A percentile compares a stretch with the other conserved stretches of the same genome.
These are phyloP conservation scores for Purpureocillium takamizusanense DNA, from an alignment of 2,329 filamentous ascomycete genomes.

Conservation along the genomic window DNA sequence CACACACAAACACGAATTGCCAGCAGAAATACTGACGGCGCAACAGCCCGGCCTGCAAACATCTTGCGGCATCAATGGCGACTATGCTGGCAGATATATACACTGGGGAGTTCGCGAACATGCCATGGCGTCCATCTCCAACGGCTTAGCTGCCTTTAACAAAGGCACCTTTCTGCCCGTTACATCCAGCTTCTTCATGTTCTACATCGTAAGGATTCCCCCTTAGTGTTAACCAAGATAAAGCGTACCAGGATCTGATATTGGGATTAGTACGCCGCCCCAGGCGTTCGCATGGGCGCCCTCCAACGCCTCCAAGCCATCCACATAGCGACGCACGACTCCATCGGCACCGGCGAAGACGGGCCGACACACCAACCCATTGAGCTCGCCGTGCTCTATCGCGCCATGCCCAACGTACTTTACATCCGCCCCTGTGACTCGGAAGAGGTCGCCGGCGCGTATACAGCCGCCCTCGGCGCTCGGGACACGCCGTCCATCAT, in stretches of 20 bases:
- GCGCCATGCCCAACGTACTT: conserved; percentile 53
- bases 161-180: conserved; percentile 47
- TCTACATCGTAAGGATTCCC: conserved; percentile 31
- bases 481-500: conserved; percentile 35
- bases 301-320: conserved; percentile 45
- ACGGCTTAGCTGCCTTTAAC: conserved; percentile 49
- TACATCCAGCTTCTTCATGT: conserved; percentile 55
- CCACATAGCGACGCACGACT: conserved; percentile 53
- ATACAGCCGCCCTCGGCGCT: conserved; percentile 34
- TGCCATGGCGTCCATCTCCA: conserved; percentile 49
- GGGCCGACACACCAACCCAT: conserved; percentile 56
- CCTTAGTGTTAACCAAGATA: neutral
- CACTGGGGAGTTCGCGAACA: conserved; percentile 54
- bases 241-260: too few relatives aligned
- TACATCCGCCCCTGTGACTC: conserved; percentile 52
- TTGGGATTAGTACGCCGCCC: conserved; percentile 35
- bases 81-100: conserved; percentile 46
- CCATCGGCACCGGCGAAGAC: conserved; percentile 49
- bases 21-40: too few relatives aligned
- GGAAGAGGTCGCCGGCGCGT: conserved; percentile 49
- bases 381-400: conserved; percentile 45
- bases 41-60: conserved; percentile 25
- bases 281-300: conserved; percentile 52
- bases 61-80: conserved; percentile 41
- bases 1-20: too few relatives aligned